A percentile compares a stretch with the other conserved stretches of the same genome.
Evolutionary conservation across 2,329 filamentous ascomycete genomes (phyloP).

Genomic region (Cladophialophora psammophila): DNA sequence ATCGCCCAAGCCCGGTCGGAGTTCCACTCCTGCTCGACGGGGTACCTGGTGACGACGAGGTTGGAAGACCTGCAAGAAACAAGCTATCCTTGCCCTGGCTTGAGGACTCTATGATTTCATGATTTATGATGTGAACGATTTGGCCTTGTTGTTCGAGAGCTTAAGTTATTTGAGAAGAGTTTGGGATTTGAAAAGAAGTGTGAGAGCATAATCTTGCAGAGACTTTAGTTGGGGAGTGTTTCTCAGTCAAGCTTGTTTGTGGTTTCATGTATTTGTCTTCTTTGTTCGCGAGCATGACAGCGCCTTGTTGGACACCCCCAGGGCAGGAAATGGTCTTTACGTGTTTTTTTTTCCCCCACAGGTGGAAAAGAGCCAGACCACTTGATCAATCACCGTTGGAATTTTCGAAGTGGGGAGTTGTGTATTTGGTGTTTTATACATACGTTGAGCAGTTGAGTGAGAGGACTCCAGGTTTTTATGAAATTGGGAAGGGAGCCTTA

Average conservation of each 20-base stretch:
- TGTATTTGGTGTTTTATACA: slow-evolving; percentile 4
- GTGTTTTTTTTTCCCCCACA: not conserved
- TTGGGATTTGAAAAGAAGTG: not conserved
- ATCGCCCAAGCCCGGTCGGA: not conserved
- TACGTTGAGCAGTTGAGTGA: slow-evolving; percentile 5
- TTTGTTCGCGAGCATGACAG: not conserved
- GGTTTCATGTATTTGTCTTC: not conserved
- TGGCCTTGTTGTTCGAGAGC: not conserved
- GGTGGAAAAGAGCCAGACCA: not conserved
- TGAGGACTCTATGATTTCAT: not conserved
- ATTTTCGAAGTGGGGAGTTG: not conserved
- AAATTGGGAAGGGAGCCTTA: not conserved
- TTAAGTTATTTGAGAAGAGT: not conserved
- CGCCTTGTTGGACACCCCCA: not conserved
- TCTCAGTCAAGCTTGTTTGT: not conserved
- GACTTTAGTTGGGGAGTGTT: not conserved
- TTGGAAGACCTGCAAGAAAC: not conserved
- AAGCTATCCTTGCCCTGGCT: not conserved
- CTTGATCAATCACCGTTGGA: not conserved
- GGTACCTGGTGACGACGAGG: slow-evolving; percentile 10
- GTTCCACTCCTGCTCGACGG: slow-evolving; percentile 5
- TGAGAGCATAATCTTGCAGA: not conserved
- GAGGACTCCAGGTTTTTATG: not conserved
- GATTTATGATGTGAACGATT: slow-evolving; percentile 4
- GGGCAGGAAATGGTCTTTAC: not conserved